phyloP scores from a whole-genome alignment of 306 rosid species.

The Cercis canadensis region DNA sequence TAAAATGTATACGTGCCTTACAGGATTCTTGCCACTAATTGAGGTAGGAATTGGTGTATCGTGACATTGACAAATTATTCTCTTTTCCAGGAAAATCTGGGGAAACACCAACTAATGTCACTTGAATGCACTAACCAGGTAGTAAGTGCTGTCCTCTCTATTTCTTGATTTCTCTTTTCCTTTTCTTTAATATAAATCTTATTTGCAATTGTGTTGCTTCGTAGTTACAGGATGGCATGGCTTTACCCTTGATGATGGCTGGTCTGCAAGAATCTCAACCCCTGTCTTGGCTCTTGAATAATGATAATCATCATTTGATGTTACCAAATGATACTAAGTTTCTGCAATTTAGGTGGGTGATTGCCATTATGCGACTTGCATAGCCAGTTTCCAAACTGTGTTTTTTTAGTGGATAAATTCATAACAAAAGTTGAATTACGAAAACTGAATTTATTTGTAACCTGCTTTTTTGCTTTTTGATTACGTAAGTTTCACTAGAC shows the following conservation, averaged over 20 bases:
- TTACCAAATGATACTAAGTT: conserved; percentile 54
- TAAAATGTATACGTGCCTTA: not conserved
- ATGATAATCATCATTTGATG: conserved; percentile 55
- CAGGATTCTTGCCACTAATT: conserved; percentile 3
- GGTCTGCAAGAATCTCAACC: conserved; percentile 70
- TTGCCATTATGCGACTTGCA: conserved; percentile 8
- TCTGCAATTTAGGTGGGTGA: conserved; percentile 60
- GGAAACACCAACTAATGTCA: conserved; percentile 59
- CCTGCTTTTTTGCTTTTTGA: not conserved
- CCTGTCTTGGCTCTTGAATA: conserved; percentile 64
- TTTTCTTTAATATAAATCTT: conserved; percentile 24
- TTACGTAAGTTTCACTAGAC: conserved; percentile 3
- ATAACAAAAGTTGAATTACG: not conserved
- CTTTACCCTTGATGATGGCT: conserved; percentile 57
- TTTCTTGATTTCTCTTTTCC: not conserved
- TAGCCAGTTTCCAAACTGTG: not conserved
- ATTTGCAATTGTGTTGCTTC: conserved; percentile 33
- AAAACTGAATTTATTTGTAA: not conserved
- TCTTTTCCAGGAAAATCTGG: conserved; percentile 61
- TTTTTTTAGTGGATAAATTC: not conserved
- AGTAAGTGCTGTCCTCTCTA: conserved; percentile 18
- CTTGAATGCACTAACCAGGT: conserved; percentile 67
- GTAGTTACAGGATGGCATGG: conserved; percentile 65
- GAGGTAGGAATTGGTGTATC: conserved; percentile 8
- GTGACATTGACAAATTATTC: conserved; percentile 21